Percentiles rank a stretch among this genome's conserved stretches.
Evolutionary conservation across 1,284 basidiomycete genomes (phyloP).

Genomic region (Pseudomicrostroma phylloplanum): DNA sequence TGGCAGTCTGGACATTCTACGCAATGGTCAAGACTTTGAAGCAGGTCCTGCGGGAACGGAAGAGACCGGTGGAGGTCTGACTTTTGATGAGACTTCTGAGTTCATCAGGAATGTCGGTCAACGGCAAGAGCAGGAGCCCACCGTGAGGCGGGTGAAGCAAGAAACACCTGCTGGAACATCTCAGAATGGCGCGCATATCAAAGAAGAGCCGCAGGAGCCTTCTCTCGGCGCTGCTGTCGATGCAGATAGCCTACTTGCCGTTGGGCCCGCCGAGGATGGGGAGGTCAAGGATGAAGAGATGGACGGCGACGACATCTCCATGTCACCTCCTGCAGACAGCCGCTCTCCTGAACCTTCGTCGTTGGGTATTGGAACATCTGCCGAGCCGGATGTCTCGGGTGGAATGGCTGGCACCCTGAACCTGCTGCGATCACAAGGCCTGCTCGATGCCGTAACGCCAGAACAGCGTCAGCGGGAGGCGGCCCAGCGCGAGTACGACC

Average conservation of each 20-base stretch:
- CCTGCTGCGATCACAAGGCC: constrained; percentile 84
- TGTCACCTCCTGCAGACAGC: constrained; percentile 4
- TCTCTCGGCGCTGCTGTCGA: constrained; percentile 50
- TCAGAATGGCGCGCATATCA: background rate
- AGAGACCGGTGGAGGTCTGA: constrained; percentile 54
- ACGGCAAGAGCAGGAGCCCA: constrained; percentile 54
- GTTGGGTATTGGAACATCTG: background rate
- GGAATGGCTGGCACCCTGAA: constrained; percentile 81
- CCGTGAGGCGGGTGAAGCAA: constrained; percentile 58
- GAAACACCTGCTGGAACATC: constrained; percentile 22
- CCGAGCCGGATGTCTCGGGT: constrained; percentile 25
- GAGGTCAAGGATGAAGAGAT: constrained; percentile 28
- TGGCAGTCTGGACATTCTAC: constrained; percentile 5
- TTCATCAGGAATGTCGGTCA: constrained; percentile 83
- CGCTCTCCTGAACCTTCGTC: constrained; percentile 1
- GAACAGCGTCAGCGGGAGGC: constrained; percentile 74
- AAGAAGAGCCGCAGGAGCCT: constrained; percentile 14
- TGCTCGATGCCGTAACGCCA: constrained; percentile 63
- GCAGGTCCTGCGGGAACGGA: constrained; percentile 1
- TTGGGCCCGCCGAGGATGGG: constrained; percentile 48
- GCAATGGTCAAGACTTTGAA: constrained; percentile 4
- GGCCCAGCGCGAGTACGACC: constrained; percentile 74
- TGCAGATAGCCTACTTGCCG: constrained; percentile 26
- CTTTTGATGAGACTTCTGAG: constrained; percentile 94
- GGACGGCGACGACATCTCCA: constrained; percentile 56